Evolutionary conservation across 352 stramenopile species (phyloP), one percentile per base, ranked within the genome.

Genomic region (Thraustochytrium sp.): DNA sequence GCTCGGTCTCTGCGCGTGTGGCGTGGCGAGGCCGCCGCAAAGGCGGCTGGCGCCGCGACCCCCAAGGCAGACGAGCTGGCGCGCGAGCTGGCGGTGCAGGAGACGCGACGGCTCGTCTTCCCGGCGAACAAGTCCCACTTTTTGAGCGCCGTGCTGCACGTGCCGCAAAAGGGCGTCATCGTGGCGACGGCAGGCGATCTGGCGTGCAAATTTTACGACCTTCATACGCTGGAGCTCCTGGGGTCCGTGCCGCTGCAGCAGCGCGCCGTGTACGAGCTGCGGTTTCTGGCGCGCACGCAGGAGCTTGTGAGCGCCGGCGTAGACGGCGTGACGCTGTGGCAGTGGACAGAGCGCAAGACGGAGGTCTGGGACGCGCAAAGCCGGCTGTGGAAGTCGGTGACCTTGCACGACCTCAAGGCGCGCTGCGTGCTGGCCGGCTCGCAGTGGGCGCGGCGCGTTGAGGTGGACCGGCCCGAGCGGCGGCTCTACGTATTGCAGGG

Each of bases 361-460:
- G 68, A 80, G 42, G 68, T 55, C 18, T 80, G 68, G 68, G 68
- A 80, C 51, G 40, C 31, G 26, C 44, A 63, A 34, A 72, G 68
- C 53, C 26, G 38, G 51, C 38, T 80, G 31, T 80, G 68, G 68
- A 61, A 72, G 34, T 80, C 68, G 3, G 68, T 80, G 5, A 80
- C 42, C 16, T 4, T 64, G 8, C 40, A 80, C 26, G 46, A 72
- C 31, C 53, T 80, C 31, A 11, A 18, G 0, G 34, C 9, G 21
- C 48, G 68, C 23, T 4, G 8, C 1, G 46, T 63, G 26, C 44
- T 80, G n/a, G 34, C 13, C 44, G 68, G 26, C 26, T 80, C 68
- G 11, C 16, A 11, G 2, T 80, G 68, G 68, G 68, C 68, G 18
- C 68, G 40, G 23, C n/a, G 53, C 11, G 21, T 80, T 5, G 53